A percentile compares a stretch with the other conserved stretches of the same genome.
Evolutionary conservation across 1,284 basidiomycete species (phyloP).

Genomic region (Puccinia horiana): DNA sequence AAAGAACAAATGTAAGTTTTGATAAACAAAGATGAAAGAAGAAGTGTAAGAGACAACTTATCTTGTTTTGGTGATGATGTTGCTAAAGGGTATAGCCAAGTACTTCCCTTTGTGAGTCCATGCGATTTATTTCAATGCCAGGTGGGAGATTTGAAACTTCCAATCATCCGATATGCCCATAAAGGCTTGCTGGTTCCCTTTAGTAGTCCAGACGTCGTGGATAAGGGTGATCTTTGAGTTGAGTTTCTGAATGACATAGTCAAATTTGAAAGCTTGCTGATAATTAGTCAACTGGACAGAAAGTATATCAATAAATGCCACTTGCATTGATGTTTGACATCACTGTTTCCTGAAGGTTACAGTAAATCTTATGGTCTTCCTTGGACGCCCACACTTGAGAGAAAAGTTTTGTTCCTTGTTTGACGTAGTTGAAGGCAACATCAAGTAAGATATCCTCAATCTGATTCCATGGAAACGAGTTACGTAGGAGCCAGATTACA

Average conservation of each 20-base stretch:
- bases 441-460: slow-evolving; percentile 4
- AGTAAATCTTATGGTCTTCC: background rate
- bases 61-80: slow-evolving; percentile 5
- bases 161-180: slow-evolving; percentile 3
- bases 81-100: background rate
- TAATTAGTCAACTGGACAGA: too few species aligned
- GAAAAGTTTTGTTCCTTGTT: background rate
- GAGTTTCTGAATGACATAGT: too few species aligned
- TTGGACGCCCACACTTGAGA: background rate
- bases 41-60: background rate
- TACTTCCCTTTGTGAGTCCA: slow-evolving; percentile 14
- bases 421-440: background rate
- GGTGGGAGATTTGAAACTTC: background rate
- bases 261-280: too few species aligned
- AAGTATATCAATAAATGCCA: too few species aligned
- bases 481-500: background rate
- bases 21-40: background rate
- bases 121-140: background rate
- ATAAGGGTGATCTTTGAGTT: background rate
- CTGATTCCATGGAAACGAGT: background rate
- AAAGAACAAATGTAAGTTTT: too few species aligned
- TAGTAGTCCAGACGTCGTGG: slow-evolving; percentile 3
- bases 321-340: background rate
- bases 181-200: slow-evolving; percentile 28
- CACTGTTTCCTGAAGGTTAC: background rate